Conservation (phyloP, 257 asterid species). For the Euphrasia confusa region DNA sequence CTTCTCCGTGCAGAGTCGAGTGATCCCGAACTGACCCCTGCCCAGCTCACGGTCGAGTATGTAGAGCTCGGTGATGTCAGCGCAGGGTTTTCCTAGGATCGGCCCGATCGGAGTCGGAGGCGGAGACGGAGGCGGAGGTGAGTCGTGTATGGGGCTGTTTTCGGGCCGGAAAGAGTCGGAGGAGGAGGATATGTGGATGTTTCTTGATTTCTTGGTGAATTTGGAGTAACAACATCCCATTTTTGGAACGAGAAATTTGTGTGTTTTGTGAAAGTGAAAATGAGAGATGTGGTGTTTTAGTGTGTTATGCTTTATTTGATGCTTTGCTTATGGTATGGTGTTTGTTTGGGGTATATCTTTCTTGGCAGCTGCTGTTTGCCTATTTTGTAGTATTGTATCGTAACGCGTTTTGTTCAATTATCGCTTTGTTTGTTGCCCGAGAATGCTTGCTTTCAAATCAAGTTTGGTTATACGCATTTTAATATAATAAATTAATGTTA, state of each 20-base stretch:
- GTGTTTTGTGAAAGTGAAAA: conserved; percentile 7
- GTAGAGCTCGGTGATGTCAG: conserved; percentile 41
- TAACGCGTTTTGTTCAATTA: too few relatives aligned
- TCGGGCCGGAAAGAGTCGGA: conserved; percentile 29
- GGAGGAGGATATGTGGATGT: conserved; percentile 50
- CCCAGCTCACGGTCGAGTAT: conserved; percentile 48
- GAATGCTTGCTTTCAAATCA: too few relatives aligned
- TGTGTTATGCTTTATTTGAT: conserved; percentile 34
- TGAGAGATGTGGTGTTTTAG: neutral
- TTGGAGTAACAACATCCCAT: conserved; percentile 65
- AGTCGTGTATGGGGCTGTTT: neutral
- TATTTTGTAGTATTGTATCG: neutral
- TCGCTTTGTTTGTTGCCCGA: too few relatives aligned
- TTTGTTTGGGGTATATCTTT: conserved; percentile 20
- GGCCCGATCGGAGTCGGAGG: conserved; percentile 28
- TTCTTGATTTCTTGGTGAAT: conserved; percentile 28
- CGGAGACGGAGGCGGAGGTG: conserved; percentile 23
- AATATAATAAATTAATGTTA: too few relatives aligned
- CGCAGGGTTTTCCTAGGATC: conserved; percentile 37
- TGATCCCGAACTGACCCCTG: conserved; percentile 63
- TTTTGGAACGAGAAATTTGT: conserved; percentile 20
- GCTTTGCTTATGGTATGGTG: conserved; percentile 50
- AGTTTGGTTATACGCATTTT: too few relatives aligned
- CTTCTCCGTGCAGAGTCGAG: conserved; percentile 52
- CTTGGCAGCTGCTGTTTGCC: neutral